Evolutionary conservation across 805 yeast genomes (phyloP), one percentile per base, ranked within the genome.

Genomic region (Metschnikowia orientalis): DNA sequence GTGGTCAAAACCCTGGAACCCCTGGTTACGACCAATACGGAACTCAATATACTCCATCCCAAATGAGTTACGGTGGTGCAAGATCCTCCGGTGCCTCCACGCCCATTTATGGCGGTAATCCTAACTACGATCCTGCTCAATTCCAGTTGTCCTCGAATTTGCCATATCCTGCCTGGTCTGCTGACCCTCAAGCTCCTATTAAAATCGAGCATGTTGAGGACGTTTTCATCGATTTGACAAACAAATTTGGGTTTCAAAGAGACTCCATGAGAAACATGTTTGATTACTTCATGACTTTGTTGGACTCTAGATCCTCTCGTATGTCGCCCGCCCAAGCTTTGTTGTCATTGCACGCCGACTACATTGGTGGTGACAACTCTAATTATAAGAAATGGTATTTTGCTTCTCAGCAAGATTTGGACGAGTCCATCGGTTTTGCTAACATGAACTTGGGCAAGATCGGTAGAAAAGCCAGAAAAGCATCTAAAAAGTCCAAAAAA

Each of bases 161-260:
- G 60, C 99, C 98, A 20, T 92, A 90, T 60, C 98, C 99, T 26
- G 97, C 98, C 32, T 92, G 98, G 98, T 85, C 96, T 16, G 95
- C 95, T 28, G 97, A 92, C 61, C 89, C 83, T 37, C 90, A 79
- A 55, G 84, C 81, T 14, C 95, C 96, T 6, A 72, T 92, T 28
- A 70, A 83, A 30, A 72, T 75, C 43, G 92, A 84, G 60, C 90
- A 84, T 57, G 81, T 84, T 55, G 94, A 84, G 65, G 94, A 84
- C 65, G 77, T 83, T 23, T 84, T 84, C 56, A 84, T 84, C 53
- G 92, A 84, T 59, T 68, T 84, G 57, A 69, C 90, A 26, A 83
- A 83, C 63, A 80, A 78, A 60, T 83, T 84, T 54, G 95, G 95
- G 54, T 84, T 84, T 72, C 95, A 84, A 66, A 79, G 95, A 73